Conservation (phyloP, 2,329 filamentous ascomycete genomes). For the Davidsoniella eucalypti region DNA sequence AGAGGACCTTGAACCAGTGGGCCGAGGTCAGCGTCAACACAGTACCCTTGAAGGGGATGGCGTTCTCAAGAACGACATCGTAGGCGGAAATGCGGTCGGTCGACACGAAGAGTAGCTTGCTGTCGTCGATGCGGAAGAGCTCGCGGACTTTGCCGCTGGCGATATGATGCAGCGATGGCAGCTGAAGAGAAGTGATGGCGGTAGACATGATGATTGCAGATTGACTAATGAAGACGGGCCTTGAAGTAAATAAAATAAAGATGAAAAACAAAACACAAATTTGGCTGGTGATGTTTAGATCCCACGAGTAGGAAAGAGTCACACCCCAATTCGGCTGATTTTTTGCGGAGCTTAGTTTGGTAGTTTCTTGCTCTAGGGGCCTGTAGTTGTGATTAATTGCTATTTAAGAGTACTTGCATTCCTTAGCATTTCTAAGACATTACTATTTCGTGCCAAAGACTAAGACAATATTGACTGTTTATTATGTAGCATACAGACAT, state of each 20-base stretch:
- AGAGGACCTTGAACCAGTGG: slow-evolving; percentile 38
- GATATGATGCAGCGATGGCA: slow-evolving; percentile 22
- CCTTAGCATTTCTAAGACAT: no score
- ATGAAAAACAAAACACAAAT: not conserved
- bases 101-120: slow-evolving; percentile 62
- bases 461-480: no score
- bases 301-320: slow-evolving; percentile 3
- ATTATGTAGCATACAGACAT: no score
- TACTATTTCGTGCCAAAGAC: no score
- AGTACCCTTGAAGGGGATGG: slow-evolving; percentile 36
- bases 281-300: no score
- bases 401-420: not conserved
- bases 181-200: slow-evolving; percentile 18
- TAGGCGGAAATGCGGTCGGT: slow-evolving; percentile 90
- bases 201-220: slow-evolving; percentile 7
- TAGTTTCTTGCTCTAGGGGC: not conserved
- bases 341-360: not conserved
- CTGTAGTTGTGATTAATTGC: not conserved
- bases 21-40: slow-evolving; percentile 30
- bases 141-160: slow-evolving; percentile 58
- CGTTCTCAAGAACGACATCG: slow-evolving; percentile 75
- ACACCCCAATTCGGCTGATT: slow-evolving; percentile 8
- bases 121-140: slow-evolving; percentile 48
- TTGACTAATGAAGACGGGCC: not conserved
- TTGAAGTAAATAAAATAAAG: not conserved